Conservation (phyloP, 169 alveolate genomes). For the Plasmodium cynomolgi region DNA sequence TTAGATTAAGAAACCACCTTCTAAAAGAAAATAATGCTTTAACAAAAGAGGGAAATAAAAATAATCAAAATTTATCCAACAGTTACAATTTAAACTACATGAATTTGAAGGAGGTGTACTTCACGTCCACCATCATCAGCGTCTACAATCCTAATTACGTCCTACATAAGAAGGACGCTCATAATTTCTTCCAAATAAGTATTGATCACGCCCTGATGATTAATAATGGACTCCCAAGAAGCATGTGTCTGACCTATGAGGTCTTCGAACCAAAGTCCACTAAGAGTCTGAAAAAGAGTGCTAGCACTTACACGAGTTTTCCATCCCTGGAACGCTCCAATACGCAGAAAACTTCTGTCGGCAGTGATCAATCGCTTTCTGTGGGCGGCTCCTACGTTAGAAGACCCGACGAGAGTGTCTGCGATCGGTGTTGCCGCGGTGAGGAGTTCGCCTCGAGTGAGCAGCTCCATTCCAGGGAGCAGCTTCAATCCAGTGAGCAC, state of each 20-base stretch:
- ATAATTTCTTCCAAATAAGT: constrained; percentile 59
- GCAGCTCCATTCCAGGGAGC: neutral
- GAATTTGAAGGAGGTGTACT: constrained; percentile 52
- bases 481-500: neutral
- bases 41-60: constrained; percentile 11
- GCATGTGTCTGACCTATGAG: constrained; percentile 52
- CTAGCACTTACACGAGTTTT: constrained; percentile 1
- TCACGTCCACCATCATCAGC: constrained; percentile 61
- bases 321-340: constrained; percentile 13
- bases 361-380: neutral
- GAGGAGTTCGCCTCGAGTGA: neutral
- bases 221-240: constrained; percentile 61
- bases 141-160: constrained; percentile 68
- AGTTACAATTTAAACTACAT: constrained; percentile 60
- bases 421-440: neutral
- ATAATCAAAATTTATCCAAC: constrained; percentile 4
- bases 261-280: neutral
- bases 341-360: neutral
- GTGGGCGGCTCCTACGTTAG: neutral
- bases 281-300: constrained; percentile 9
- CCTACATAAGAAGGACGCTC: constrained; percentile 61
- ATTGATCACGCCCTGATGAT: constrained; percentile 71
- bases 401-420: neutral
- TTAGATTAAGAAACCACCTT: constrained; percentile 38
- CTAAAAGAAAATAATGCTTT: constrained; percentile 27